Evolutionary conservation across 140 eudicot species (phyloP).

Genomic region (Bidens hawaiensis): DNA sequence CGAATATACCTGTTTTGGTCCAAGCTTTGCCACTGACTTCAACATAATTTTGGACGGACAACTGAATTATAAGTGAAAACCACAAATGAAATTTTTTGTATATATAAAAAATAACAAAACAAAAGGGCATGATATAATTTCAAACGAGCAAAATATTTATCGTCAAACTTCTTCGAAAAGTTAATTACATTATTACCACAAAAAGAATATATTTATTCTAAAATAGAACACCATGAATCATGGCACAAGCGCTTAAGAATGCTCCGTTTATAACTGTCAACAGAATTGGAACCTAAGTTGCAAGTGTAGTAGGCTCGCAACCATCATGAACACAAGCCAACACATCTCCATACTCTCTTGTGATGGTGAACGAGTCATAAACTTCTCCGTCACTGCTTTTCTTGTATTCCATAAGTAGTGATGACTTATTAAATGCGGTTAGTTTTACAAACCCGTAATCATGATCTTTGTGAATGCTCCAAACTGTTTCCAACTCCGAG

Average conservation of each 20-base stretch:
- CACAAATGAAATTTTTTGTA: too few species aligned
- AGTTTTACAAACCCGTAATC: constrained; percentile 43
- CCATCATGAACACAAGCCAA: constrained; percentile 37
- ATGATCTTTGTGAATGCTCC: constrained; percentile 37
- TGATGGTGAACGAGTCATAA: constrained; percentile 34
- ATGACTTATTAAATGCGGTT: constrained; percentile 43
- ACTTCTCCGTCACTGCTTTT: constrained; percentile 38
- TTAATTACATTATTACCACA: not conserved
- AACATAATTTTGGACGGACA: too few species aligned
- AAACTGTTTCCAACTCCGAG: constrained; percentile 15
- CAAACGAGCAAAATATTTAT: not conserved
- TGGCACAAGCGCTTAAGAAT: not conserved
- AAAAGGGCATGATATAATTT: too few species aligned
- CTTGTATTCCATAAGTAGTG: constrained; percentile 44
- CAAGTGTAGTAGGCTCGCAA: constrained; percentile 39
- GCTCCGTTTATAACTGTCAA: not conserved
- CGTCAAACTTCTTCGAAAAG: not conserved
- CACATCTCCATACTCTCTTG: constrained; percentile 41
- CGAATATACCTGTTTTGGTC: too few species aligned
- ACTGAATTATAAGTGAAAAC: too few species aligned
- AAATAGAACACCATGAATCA: not conserved
- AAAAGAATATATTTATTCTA: not conserved
- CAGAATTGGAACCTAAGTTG: not conserved
- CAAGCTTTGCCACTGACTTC: too few species aligned
- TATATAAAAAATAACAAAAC: too few species aligned